Evolutionary conservation across 768 basidiomycete species (phyloP), one percentile per base, ranked within the genome.

Genomic region (Phylloporus rhodoxanthus): DNA sequence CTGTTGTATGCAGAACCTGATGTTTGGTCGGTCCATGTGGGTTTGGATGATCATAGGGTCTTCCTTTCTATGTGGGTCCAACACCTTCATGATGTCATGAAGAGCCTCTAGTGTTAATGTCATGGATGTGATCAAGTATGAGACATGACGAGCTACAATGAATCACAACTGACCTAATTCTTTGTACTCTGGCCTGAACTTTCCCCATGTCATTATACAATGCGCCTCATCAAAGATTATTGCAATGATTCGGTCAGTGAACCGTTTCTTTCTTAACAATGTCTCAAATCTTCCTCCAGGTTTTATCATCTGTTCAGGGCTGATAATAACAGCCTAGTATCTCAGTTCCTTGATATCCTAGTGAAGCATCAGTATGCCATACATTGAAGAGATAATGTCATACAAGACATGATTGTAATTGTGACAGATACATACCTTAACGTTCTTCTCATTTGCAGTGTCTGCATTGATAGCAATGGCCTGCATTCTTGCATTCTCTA

Each of bases 141-240:
- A 67, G 10, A 69, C 57, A 1, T 15, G 8, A 4, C 51, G 50
- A 2, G 68, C 57, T 7, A 75, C 54, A 5, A 70, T 47, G 50
- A 58, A 64, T 1, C 59, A 63, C 3, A 71, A 37, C 2, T 46
- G 48, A 6, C 57, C 57, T 2, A 68, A 23, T 10, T 61, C 45
- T n/a, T 32, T 39, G 48, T 73, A 76, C n/a, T 70, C 66, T n/a
- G n/a, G n/a, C 0, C 70, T 57, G 51, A 76, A 75, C 2, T 44
- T 47, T 1, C 64, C 62, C 60, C 64, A 63, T 11, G 57, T 39
- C 1, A 34, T 55, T 3, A 65, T 47, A 26, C 62, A 63, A 33
- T 65, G 64, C 2, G 41, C 48, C 30, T 65, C 59, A 34, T 65
- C 59, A 2, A 64, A 46, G 6, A 59, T 47, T 4, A 63, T 19